Conservation (phyloP, 1,139 yeast species). For the Suhomyces maxii region DNA sequence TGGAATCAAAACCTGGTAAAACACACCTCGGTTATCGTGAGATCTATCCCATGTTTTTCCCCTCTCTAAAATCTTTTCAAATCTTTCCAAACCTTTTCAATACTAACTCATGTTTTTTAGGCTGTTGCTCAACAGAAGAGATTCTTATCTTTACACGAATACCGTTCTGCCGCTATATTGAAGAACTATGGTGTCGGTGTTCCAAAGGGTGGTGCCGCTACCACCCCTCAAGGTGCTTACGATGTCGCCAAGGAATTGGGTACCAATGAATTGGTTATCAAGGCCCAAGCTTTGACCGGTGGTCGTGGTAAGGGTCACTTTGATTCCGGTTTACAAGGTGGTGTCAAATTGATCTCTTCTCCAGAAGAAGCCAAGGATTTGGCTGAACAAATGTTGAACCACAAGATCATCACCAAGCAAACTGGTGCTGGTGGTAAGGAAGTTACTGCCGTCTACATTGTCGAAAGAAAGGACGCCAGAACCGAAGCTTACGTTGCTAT, state of each 20-base stretch:
- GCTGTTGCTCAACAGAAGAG: slow-evolving; percentile 44
- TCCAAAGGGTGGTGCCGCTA: slow-evolving; percentile 90
- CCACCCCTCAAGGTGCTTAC: slow-evolving; percentile 85
- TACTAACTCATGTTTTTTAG: slow-evolving; percentile 18
- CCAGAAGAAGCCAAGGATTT: slow-evolving; percentile 86
- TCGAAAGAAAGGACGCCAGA: slow-evolving; percentile 89
- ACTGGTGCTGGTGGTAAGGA: slow-evolving; percentile 97
- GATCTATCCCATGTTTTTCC: too few species aligned
- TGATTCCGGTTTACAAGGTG: slow-evolving; percentile 94
- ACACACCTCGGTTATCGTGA: too few species aligned
- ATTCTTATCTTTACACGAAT: slow-evolving; percentile 89
- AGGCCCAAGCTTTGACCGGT: slow-evolving; percentile 98
- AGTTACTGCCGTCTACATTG: slow-evolving; percentile 95
- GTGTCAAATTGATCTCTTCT: slow-evolving; percentile 86
- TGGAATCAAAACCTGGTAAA: too few species aligned
- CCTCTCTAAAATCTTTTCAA: too few species aligned
- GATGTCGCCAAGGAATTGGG: slow-evolving; percentile 69
- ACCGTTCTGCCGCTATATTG: slow-evolving; percentile 88
- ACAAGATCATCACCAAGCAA: slow-evolving; percentile 95
- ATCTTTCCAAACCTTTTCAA: not conserved
- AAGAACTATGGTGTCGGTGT: slow-evolving; percentile 83
- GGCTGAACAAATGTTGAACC: slow-evolving; percentile 87
- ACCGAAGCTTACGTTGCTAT: slow-evolving; percentile 96
- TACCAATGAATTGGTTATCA: slow-evolving; percentile 83
- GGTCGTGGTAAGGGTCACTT: slow-evolving; percentile 99